Evolutionary conservation across 108 stramenopile genomes (phyloP).

Genomic region (Nannochloropsis salina): DNA sequence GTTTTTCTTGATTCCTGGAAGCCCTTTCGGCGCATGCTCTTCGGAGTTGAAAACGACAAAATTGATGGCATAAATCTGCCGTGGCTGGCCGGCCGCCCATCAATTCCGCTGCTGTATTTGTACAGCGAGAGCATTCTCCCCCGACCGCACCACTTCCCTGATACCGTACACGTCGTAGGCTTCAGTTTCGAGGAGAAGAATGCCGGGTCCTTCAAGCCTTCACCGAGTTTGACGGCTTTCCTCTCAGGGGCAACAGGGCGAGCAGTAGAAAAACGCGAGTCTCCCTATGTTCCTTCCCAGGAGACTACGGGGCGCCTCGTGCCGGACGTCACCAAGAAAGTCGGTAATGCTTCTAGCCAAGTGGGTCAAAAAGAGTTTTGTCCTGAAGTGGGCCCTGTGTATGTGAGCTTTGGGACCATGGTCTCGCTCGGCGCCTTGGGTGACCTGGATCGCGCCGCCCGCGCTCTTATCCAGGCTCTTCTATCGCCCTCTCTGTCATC

Average conservation of each 20-base stretch:
- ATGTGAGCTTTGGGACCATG: neutral
- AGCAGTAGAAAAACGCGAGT: too few relatives aligned
- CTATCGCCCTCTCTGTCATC: neutral
- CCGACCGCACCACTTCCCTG: neutral
- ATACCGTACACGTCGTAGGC: neutral
- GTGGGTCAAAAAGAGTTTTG: neutral
- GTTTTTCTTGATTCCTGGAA: neutral
- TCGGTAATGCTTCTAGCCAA: neutral
- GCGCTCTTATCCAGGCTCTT: neutral
- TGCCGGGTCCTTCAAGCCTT: neutral
- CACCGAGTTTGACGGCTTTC: neutral
- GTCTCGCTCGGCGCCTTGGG: neutral
- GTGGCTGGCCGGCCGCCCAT: neutral
- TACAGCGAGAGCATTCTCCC: neutral
- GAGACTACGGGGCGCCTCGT: neutral
- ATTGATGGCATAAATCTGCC: neutral
- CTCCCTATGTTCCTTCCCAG: too few relatives aligned
- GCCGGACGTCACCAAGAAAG: neutral
- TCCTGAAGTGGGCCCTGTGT: neutral
- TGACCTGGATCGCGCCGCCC: neutral
- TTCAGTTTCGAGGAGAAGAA: neutral
- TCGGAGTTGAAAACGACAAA: neutral
- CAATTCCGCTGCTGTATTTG: conserved; percentile 20
- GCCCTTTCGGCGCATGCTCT: conserved; percentile 16
- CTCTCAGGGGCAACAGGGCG: neutral